Evolutionary conservation across 495 filamentous ascomycete genomes (phyloP).

Genomic region (Oleoguttula mirabilis): DNA sequence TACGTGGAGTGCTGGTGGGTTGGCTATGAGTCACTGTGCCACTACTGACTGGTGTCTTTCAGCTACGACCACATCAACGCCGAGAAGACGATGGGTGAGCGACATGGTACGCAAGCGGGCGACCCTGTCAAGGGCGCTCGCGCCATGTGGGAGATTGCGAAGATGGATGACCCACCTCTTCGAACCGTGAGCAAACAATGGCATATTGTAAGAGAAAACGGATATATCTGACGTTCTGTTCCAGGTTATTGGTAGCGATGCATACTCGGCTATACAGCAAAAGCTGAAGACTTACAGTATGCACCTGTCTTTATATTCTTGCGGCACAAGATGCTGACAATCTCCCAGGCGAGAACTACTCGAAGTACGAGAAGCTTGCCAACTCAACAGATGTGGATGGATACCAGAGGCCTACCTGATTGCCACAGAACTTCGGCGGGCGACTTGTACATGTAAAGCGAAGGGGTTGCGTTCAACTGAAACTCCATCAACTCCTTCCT

Average conservation of each 20-base stretch:
- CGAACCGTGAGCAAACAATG: no score
- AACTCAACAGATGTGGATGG: slow-evolving; percentile 38
- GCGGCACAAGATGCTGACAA: no score
- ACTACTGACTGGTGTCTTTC: background rate
- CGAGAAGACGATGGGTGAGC: slow-evolving; percentile 26
- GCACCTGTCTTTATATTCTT: no score
- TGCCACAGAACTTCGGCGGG: background rate
- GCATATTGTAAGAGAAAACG: no score
- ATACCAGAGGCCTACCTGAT: slow-evolving; percentile 8
- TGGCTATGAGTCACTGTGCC: background rate
- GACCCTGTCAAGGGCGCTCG: slow-evolving; percentile 36
- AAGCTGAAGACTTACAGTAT: slow-evolving; percentile 36
- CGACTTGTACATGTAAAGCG: background rate
- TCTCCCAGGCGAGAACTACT: slow-evolving; percentile 30
- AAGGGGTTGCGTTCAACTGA: background rate
- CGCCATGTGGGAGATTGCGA: slow-evolving; percentile 37
- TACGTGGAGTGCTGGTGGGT: no score
- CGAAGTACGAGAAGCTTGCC: slow-evolving; percentile 35
- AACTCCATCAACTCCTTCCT: no score
- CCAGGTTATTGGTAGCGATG: slow-evolving; percentile 37
- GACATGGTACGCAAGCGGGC: slow-evolving; percentile 34
- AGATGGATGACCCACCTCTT: slow-evolving; percentile 36
- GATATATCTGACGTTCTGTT: no score
- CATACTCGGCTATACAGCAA: slow-evolving; percentile 30
- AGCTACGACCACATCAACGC: slow-evolving; percentile 32